A percentile compares a stretch with the other conserved stretches of the same genome.
phyloP scores from a whole-genome alignment of 2,329 filamentous ascomycete genomes.

The Aphanoascus verrucosus region DNA sequence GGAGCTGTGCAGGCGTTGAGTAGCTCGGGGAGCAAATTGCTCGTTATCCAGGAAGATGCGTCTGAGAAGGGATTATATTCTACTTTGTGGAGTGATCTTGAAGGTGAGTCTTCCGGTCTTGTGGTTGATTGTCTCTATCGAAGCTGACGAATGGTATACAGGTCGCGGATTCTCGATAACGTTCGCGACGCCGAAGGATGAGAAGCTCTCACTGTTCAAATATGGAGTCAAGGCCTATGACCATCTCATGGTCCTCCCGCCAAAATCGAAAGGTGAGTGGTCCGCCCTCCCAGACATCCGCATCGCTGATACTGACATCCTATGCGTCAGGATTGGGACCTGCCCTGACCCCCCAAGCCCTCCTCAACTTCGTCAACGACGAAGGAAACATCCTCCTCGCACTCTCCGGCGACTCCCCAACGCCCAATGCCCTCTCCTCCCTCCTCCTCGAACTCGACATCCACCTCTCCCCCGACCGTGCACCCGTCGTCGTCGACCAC shows the following conservation, averaged over 20 bases:
- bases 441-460: conserved; percentile 84
- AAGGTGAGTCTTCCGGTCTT: conserved; percentile 27
- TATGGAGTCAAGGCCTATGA: conserved; percentile 84
- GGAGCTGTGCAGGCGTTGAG: conserved; percentile 56
- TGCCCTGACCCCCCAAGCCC: conserved; percentile 68
- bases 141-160: conserved; percentile 31
- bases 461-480: conserved; percentile 72
- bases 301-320: conserved; percentile 19
- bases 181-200: conserved; percentile 74
- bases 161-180: conserved; percentile 71
- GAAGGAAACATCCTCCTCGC: conserved; percentile 84
- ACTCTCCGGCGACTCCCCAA: conserved; percentile 60
- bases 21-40: conserved; percentile 64
- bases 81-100: conserved; percentile 51
- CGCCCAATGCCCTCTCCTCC: conserved; percentile 62
- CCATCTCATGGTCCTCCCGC: conserved; percentile 78
- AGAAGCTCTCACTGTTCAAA: conserved; percentile 65
- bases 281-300: background rate
- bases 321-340: conserved; percentile 64
- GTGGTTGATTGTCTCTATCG: background rate
- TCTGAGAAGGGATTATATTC: conserved; percentile 73
- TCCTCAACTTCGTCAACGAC: conserved; percentile 84
- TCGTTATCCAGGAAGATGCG: conserved; percentile 77
- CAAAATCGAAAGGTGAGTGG: conserved; percentile 68
- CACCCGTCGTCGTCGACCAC: conserved; percentile 80